Conservation (phyloP, 371 early-diverging fungal genomes). For the Thermomucor indicae-seudaticae region DNA sequence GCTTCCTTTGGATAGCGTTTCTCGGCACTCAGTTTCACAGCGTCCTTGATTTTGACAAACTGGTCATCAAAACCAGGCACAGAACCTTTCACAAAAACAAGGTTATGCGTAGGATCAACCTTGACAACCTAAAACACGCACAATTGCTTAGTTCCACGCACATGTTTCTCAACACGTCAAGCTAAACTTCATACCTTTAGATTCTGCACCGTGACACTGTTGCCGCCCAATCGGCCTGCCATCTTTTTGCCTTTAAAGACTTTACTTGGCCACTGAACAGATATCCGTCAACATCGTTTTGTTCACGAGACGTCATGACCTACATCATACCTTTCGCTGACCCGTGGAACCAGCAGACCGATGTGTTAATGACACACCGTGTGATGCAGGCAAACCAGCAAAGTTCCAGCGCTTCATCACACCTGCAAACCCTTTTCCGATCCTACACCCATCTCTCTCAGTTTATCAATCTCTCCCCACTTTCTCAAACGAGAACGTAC, state of each 20-base stretch:
- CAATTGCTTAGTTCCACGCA: too few species aligned
- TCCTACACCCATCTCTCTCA: conserved; percentile 35
- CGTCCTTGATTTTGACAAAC: conserved; percentile 83
- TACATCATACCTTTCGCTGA: conserved; percentile 63
- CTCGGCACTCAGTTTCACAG: conserved; percentile 72
- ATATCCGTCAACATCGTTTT: too few species aligned
- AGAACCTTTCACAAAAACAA: conserved; percentile 87
- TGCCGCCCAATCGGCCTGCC: conserved; percentile 95
- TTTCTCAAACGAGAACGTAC: conserved; percentile 36
- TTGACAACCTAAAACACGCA: conserved; percentile 61
- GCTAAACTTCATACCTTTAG: conserved; percentile 59
- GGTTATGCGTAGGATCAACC: conserved; percentile 80
- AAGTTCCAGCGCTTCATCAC: conserved; percentile 97
- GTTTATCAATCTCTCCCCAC: not conserved
- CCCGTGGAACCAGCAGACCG: conserved; percentile 95
- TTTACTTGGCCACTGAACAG: conserved; percentile 72
- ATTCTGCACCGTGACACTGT: conserved; percentile 76
- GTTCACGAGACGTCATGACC: not conserved
- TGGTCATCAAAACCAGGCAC: conserved; percentile 89
- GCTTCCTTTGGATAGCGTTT: conserved; percentile 66
- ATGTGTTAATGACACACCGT: conserved; percentile 92
- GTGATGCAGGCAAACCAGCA: conserved; percentile 88
- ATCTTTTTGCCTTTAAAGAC: conserved; percentile 98
- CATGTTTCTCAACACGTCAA: too few species aligned
- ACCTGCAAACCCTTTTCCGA: conserved; percentile 96